Conservation (phyloP, 2,329 filamentous ascomycete genomes). For the Lasiodiplodia theobromae region DNA sequence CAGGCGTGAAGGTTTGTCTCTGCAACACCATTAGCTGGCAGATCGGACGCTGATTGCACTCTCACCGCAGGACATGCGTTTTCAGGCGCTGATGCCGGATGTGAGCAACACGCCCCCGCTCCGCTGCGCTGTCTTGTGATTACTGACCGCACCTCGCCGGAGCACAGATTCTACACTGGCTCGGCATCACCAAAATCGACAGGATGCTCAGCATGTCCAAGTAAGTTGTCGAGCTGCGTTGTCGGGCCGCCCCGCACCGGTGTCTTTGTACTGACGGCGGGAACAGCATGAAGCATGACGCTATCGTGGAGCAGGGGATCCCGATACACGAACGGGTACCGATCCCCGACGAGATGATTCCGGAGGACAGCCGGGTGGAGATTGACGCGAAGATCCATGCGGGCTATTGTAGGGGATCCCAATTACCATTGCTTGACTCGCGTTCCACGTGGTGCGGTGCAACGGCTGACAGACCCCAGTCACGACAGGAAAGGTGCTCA, state of each 20-base stretch:
- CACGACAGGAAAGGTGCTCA: constrained; percentile 89
- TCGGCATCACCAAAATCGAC: constrained; percentile 98
- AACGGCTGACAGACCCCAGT: constrained; percentile 52
- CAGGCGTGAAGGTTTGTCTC: constrained; percentile 74
- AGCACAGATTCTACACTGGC: constrained; percentile 82
- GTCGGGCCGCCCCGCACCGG: constrained; percentile 3
- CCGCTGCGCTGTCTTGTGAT: constrained; percentile 10
- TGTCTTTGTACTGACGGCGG: constrained; percentile 17
- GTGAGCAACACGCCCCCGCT: constrained; percentile 37
- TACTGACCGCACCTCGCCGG: constrained; percentile 11
- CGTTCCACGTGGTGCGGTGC: constrained; percentile 29
- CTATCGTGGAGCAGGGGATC: constrained; percentile 84
- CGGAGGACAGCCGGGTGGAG: constrained; percentile 93
- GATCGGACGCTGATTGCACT: constrained; percentile 31
- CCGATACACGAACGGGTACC: constrained; percentile 90
- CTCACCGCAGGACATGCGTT: constrained; percentile 73
- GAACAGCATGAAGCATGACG: constrained; percentile 85
- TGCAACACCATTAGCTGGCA: constrained; percentile 16
- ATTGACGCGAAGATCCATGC: constrained; percentile 99
- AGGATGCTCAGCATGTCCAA: constrained; percentile 99
- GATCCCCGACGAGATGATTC: constrained; percentile 92
- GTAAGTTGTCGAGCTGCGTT: constrained; percentile 56
- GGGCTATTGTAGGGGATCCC: constrained; percentile 69
- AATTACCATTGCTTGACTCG: constrained; percentile 26
- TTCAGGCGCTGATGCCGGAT: constrained; percentile 97